A percentile compares a stretch with the other conserved stretches of the same genome.
Conservation (phyloP, 2,329 filamentous ascomycete genomes). For the Fusarium sp. region DNA sequence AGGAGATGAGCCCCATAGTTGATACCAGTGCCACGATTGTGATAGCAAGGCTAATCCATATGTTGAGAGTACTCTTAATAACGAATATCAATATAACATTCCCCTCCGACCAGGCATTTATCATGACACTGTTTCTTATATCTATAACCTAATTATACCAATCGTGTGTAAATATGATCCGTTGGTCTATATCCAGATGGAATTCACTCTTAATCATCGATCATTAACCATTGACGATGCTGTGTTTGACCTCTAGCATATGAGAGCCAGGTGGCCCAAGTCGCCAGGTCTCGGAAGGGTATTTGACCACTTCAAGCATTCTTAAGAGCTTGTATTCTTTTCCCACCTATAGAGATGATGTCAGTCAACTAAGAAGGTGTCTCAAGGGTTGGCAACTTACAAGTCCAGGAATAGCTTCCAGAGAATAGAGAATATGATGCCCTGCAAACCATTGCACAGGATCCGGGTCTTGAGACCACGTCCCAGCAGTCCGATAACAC, state of each 20-base stretch:
- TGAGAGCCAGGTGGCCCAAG: too few relatives aligned
- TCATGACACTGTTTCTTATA: background rate
- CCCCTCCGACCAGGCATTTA: background rate
- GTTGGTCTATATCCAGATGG: too few relatives aligned
- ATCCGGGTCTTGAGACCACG: slow-evolving; percentile 65
- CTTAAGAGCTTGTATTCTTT: background rate
- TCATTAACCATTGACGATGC: too few relatives aligned
- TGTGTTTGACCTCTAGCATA: too few relatives aligned
- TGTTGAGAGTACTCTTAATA: background rate
- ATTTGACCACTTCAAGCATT: too few relatives aligned
- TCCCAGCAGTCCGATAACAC: slow-evolving; percentile 60
- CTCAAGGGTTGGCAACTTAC: slow-evolving; percentile 51
- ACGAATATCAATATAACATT: background rate
- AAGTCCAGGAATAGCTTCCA: slow-evolving; percentile 66
- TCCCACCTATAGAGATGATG: background rate
- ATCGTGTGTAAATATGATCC: too few relatives aligned
- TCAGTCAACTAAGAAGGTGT: background rate
- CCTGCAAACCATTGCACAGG: slow-evolving; percentile 64
- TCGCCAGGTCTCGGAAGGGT: too few relatives aligned
- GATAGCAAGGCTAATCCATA: background rate
- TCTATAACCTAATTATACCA: background rate
- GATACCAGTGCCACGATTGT: background rate
- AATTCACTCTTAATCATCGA: too few relatives aligned
- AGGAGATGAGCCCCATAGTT: background rate
- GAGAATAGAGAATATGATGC: slow-evolving; percentile 63